Evolutionary conservation across 306 rosid species (phyloP), one percentile per base, ranked within the genome.

Genomic region (Coriaria nepalensis): DNA sequence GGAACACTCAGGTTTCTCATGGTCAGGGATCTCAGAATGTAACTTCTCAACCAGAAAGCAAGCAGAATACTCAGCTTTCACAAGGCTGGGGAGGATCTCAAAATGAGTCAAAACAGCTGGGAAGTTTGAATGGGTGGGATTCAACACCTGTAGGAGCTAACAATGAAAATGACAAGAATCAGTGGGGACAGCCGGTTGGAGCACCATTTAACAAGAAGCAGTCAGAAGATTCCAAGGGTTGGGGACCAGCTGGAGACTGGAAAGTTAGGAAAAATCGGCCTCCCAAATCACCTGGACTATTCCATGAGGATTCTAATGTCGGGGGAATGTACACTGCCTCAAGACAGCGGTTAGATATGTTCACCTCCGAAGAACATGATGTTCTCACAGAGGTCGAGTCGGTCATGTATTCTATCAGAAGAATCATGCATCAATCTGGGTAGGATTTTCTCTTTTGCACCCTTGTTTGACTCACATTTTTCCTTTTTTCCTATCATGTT

Each of bases 391-490:
- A 66, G 38, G 47, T 84, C 20, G 94, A 85, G 33, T 75, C 90
- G 2, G 47, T 75, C 42, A 70, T 85, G 78, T 83, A 62, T 53
- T 66, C 78, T 13, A 74, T 85, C 43, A 76, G 87, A 47, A 69
- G 78, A 59, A 81, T 85, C 36, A 81, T 90, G 85, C 93, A 83
- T 58, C 83, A 68, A 43, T 39, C 79, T 56, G 97, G 97, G 97
- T 90, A 84, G 46, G 73, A n/a, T 64, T 55, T 53, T 51, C 57
- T 15, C 7, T 50, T 12, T 34, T 49, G 13, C 47, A 32, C 40
- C n/a, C 37, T 43, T 10, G 0, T 35, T 37, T 36, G 5, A 10
- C 35, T 35, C 7, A 35, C 9, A 8, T 20, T n/a, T 42, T 6
- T n/a, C n/a, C n/a, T n/a, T n/a, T n/a, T n/a, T n/a, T n/a, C n/a